These are phyloP conservation scores for Dothistroma pini DNA, from an alignment of 2,329 filamentous ascomycete genomes.

Conservation along the genomic window DNA sequence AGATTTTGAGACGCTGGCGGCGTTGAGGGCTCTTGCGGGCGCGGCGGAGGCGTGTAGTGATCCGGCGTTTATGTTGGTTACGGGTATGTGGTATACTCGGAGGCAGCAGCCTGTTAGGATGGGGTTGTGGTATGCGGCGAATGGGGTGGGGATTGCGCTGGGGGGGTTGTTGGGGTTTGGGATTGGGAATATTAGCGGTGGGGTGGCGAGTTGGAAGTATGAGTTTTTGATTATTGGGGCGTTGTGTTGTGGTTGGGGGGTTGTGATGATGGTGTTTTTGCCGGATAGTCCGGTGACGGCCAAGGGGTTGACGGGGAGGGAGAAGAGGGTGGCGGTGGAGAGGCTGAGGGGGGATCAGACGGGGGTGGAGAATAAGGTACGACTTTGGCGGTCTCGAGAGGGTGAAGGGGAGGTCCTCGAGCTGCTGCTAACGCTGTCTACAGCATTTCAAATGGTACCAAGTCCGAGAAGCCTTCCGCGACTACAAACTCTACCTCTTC, in stretches of 20 bases:
- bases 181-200: slow-evolving; percentile 57
- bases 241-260: slow-evolving; percentile 57
- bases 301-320: slow-evolving; percentile 48
- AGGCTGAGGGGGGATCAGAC: slow-evolving; percentile 57
- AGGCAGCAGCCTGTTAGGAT: slow-evolving; percentile 60
- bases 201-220: slow-evolving; percentile 59
- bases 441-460: slow-evolving; percentile 54
- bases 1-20: slow-evolving; percentile 54
- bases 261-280: slow-evolving; percentile 46
- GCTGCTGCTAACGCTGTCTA: too few species aligned
- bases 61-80: slow-evolving; percentile 62
- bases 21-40: slow-evolving; percentile 55
- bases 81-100: slow-evolving; percentile 63
- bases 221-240: slow-evolving; percentile 62
- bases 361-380: slow-evolving; percentile 52
- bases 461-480: slow-evolving; percentile 53
- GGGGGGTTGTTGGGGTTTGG: slow-evolving; percentile 57
- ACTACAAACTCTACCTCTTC: slow-evolving; percentile 59
- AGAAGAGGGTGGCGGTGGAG: slow-evolving; percentile 55
- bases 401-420: too few species aligned
- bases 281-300: slow-evolving; percentile 51
- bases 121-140: slow-evolving; percentile 58
- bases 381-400: too few species aligned
- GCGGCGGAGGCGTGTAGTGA: slow-evolving; percentile 56
- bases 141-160: slow-evolving; percentile 57